Evolutionary conservation across 2,329 filamentous ascomycete species (phyloP).

Genomic region (Mycocentrospora acerina): DNA sequence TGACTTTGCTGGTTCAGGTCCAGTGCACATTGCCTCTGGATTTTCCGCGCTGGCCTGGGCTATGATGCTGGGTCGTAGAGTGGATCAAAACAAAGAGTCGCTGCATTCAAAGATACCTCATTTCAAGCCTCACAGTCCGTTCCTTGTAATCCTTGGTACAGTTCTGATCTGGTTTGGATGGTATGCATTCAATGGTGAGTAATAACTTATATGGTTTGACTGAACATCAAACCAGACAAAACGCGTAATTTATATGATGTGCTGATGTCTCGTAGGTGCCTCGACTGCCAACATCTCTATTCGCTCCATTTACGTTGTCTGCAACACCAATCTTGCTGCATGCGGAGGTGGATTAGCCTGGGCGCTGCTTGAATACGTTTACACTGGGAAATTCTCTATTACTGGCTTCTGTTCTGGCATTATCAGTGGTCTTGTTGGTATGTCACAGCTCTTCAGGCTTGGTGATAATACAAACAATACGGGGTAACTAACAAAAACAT

Average conservation of each 20-base stretch:
- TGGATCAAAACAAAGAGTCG: conserved; percentile 58
- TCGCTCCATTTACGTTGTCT: conserved; percentile 56
- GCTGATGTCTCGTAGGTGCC: conserved; percentile 14
- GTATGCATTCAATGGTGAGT: conserved; percentile 45
- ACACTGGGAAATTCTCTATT: conserved; percentile 53
- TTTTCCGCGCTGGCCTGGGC: conserved; percentile 72
- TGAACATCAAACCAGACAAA: too few relatives aligned
- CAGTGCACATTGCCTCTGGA: conserved; percentile 73
- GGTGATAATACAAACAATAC: too few relatives aligned
- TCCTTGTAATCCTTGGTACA: conserved; percentile 71
- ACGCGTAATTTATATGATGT: too few relatives aligned
- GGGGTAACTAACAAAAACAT: too few relatives aligned
- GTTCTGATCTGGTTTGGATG: conserved; percentile 53
- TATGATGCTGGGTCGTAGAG: conserved; percentile 70
- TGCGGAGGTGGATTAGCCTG: conserved; percentile 57
- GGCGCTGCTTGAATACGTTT: conserved; percentile 55
- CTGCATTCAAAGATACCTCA: conserved; percentile 52
- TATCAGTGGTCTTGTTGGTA: conserved; percentile 55
- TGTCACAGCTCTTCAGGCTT: too few relatives aligned
- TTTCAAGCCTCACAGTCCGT: conserved; percentile 73
- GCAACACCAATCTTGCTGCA: conserved; percentile 62
- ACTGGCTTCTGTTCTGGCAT: conserved; percentile 57
- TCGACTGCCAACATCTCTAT: conserved; percentile 54
- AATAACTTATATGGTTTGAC: conserved; percentile 1
- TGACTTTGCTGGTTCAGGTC: conserved; percentile 74